A percentile compares a stretch with the other conserved stretches of the same genome.
These are phyloP conservation scores for Tephrocybe sp. DNA, from an alignment of 768 basidiomycete genomes.

Conservation along the genomic window DNA sequence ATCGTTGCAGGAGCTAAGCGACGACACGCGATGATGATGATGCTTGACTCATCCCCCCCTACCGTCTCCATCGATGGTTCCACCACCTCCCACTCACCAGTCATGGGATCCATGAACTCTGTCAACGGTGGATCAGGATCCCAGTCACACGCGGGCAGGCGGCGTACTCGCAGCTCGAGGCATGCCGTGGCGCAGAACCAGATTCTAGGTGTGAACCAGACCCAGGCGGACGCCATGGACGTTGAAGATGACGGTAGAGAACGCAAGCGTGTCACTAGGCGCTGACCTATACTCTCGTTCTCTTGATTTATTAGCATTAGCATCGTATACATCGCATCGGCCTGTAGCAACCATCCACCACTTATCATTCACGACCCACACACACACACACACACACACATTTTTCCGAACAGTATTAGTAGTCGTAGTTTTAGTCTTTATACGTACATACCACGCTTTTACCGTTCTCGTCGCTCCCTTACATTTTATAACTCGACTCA, in stretches of 20 bases:
- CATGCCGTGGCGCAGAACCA: slow-evolving; percentile 31
- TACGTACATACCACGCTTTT: neutral
- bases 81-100: slow-evolving; percentile 26
- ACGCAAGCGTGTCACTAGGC: slow-evolving; percentile 68
- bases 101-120: slow-evolving; percentile 14
- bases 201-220: slow-evolving; percentile 35
- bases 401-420: neutral
- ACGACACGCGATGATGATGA: slow-evolving; percentile 77
- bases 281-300: slow-evolving; percentile 33
- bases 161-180: slow-evolving; percentile 53
- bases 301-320: neutral
- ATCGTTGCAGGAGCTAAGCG: slow-evolving; percentile 65
- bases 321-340: no score
- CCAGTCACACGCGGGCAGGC: slow-evolving; percentile 29
- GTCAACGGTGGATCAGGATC: slow-evolving; percentile 24
- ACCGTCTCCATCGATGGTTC: slow-evolving; percentile 33
- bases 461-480: no score
- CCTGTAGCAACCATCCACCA: neutral
- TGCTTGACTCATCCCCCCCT: slow-evolving; percentile 54
- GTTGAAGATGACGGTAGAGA: slow-evolving; percentile 76
- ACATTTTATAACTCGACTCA: no score
- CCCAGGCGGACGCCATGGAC: slow-evolving; percentile 57
- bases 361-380: slow-evolving; percentile 2
- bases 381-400: no score
- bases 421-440: neutral